Percentiles rank a stretch among this genome's conserved stretches.
These are phyloP conservation scores for Friedmanniomyces simplex DNA, from an alignment of 495 filamentous ascomycete genomes.

Conservation along the genomic window DNA sequence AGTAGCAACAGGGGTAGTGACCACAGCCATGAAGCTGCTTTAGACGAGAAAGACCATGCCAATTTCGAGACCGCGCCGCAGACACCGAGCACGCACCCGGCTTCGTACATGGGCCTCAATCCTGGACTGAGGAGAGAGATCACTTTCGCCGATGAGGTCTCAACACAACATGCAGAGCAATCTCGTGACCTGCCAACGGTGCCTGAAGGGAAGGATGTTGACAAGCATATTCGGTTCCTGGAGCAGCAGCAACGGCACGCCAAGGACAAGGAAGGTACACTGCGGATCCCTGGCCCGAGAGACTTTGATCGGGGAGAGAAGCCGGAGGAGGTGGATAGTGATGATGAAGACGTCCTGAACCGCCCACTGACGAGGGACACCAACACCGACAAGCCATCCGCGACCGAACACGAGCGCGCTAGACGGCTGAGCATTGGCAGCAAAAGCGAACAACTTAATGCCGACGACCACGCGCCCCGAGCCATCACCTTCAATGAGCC, in stretches of 20 bases:
- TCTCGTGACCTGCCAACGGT: neutral
- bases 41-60: slow-evolving; percentile 23
- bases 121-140: slow-evolving; percentile 37
- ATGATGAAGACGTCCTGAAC: slow-evolving; percentile 20
- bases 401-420: neutral
- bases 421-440: neutral
- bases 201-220: slow-evolving; percentile 13
- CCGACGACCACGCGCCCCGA: slow-evolving; percentile 31
- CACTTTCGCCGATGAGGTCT: slow-evolving; percentile 52
- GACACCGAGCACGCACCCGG: slow-evolving; percentile 9
- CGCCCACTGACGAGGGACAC: slow-evolving; percentile 10
- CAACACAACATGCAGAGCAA: slow-evolving; percentile 16
- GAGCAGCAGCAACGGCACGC: slow-evolving; percentile 65
- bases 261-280: slow-evolving; percentile 51
- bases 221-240: slow-evolving; percentile 71
- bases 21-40: slow-evolving; percentile 24
- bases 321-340: slow-evolving; percentile 46
- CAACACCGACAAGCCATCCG: neutral
- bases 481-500: slow-evolving; percentile 43
- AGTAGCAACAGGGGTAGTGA: slow-evolving; percentile 7
- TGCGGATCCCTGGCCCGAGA: slow-evolving; percentile 78
- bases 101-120: slow-evolving; percentile 3
- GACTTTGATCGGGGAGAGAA: slow-evolving; percentile 72
- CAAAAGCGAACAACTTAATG: slow-evolving; percentile 25
- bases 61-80: slow-evolving; percentile 1